Conservation (phyloP, 208 protist species). For the Trypanosoma theileri region DNA sequence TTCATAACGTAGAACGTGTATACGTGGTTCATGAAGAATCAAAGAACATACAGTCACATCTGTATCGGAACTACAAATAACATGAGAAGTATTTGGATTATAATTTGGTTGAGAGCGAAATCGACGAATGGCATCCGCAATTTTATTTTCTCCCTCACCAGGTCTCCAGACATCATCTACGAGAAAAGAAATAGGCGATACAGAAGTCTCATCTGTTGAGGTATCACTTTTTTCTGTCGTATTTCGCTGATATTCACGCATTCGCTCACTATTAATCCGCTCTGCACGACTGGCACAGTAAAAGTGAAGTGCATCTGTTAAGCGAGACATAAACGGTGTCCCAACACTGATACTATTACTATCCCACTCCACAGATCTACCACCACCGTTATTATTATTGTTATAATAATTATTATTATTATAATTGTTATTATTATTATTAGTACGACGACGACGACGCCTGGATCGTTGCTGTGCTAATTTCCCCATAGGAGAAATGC, state of each 20-base stretch:
- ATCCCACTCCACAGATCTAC: conserved; percentile 48
- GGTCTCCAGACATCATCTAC: conserved; percentile 94
- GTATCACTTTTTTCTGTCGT: neutral
- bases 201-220: neutral
- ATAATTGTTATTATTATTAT: conserved; percentile 48
- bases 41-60: conserved; percentile 98
- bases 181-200: conserved; percentile 81
- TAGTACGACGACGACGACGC: conserved; percentile 76
- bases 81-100: conserved; percentile 97
- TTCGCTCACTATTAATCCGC: conserved; percentile 82
- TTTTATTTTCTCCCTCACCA: conserved; percentile 96
- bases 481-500: conserved; percentile 98
- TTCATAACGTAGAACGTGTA: conserved; percentile 97
- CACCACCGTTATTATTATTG: neutral
- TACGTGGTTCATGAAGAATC: conserved; percentile 97
- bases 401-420: conserved; percentile 18
- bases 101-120: conserved; percentile 89
- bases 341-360: conserved; percentile 86
- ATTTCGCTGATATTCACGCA: conserved; percentile 31
- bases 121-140: conserved; percentile 77
- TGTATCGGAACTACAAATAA: conserved; percentile 98
- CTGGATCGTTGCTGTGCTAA: conserved; percentile 98
- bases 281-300: conserved; percentile 82
- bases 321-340: conserved; percentile 82
- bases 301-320: conserved; percentile 72